Evolutionary conservation across 2,329 filamentous ascomycete genomes (phyloP).

Genomic region (Nigrospora sphaerica): DNA sequence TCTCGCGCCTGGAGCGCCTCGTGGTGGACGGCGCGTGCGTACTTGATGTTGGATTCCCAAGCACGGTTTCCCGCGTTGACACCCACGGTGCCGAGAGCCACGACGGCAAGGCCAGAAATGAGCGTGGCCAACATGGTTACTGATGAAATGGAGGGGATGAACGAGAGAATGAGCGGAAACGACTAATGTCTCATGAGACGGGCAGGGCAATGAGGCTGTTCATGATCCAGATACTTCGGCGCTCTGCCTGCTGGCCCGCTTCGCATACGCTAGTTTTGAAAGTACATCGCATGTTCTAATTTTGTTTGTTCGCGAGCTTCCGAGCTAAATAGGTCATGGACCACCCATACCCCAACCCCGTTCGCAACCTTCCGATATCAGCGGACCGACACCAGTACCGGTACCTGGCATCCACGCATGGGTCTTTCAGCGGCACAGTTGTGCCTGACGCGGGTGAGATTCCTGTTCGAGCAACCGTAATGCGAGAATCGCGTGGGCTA

Average conservation of each 20-base stretch:
- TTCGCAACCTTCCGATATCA: background rate
- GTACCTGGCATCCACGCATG: background rate
- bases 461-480: too few species aligned
- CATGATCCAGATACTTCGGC: background rate
- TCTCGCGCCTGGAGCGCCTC: background rate
- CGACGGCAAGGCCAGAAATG: background rate
- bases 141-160: background rate
- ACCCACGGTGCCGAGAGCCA: background rate
- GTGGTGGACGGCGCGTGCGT: background rate
- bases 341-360: background rate
- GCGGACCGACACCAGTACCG: background rate
- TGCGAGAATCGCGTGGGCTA: too few species aligned
- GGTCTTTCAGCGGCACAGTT: too few species aligned
- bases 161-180: background rate
- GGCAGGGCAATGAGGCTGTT: background rate
- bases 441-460: too few species aligned
- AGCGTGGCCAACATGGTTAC: background rate
- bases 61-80: constrained; percentile 1
- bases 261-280: background rate
- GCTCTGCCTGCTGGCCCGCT: background rate
- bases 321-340: background rate
- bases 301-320: background rate
- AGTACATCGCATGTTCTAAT: background rate
- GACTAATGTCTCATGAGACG: background rate
- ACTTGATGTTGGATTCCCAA: constrained; percentile 3